A percentile compares a stretch with the other conserved stretches of the same genome.
Conservation (phyloP, 257 asterid species). For the Salvia splendens region DNA sequence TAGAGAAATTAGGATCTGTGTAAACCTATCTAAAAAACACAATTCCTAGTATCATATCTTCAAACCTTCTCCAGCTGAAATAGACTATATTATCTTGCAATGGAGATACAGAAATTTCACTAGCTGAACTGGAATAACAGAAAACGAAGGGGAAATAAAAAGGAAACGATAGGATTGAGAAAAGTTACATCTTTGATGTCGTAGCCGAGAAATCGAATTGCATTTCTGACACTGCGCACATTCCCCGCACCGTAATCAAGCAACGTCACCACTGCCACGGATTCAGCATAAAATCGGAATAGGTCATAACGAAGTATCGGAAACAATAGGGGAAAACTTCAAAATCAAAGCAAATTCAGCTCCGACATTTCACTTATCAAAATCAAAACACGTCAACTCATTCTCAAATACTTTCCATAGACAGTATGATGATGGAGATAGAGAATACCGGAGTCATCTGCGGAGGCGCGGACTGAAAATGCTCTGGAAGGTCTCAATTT, state of each 20-base stretch:
- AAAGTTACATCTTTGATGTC: constrained; percentile 67
- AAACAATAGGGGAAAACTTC: not conserved
- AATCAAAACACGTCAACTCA: not conserved
- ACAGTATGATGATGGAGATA: not conserved
- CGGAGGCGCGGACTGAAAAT: constrained; percentile 61
- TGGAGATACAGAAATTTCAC: not conserved
- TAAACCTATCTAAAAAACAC: not conserved
- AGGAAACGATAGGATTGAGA: not conserved
- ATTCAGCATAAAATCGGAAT: constrained; percentile 7
- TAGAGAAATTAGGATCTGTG: constrained; percentile 13
- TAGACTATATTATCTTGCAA: not conserved
- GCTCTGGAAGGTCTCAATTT: constrained; percentile 44
- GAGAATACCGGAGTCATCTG: constrained; percentile 56
- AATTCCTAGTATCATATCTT: not conserved
- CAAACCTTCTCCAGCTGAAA: constrained; percentile 3
- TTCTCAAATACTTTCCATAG: not conserved
- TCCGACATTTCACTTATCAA: not conserved
- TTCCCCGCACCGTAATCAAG: constrained; percentile 99
- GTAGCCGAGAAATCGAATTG: constrained; percentile 76
- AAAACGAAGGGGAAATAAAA: not conserved
- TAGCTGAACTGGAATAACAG: constrained; percentile 1
- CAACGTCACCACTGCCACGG: constrained; percentile 69
- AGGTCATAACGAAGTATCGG: not conserved
- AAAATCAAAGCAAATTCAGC: not conserved
- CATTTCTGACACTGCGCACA: constrained; percentile 90